A percentile compares a stretch with the other conserved stretches of the same genome.
phyloP scores from a whole-genome alignment of 1,284 basidiomycete genomes.

The Trichosporon ovoides region DNA sequence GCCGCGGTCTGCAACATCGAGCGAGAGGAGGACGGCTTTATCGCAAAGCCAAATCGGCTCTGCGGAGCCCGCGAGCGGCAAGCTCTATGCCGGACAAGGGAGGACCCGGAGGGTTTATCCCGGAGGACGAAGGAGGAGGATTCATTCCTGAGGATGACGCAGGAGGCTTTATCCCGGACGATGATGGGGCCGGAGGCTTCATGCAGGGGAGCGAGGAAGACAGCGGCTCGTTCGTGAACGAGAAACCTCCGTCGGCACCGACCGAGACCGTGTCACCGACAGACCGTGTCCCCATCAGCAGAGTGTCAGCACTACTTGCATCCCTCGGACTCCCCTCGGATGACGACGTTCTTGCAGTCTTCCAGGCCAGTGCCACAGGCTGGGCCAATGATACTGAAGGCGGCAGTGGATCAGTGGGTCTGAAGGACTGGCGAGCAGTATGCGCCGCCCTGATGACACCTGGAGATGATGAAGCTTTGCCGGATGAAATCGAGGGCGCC shows the following conservation, averaged over 20 bases:
- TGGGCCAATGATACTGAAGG: slow-evolving; percentile 30
- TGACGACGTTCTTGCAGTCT: slow-evolving; percentile 45
- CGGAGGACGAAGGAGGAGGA: slow-evolving; percentile 20
- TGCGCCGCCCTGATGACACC: slow-evolving; percentile 47
- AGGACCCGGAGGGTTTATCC: slow-evolving; percentile 26
- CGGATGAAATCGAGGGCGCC: slow-evolving; percentile 17
- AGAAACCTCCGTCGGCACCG: slow-evolving; percentile 6
- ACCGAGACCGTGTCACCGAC: neutral
- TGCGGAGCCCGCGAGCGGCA: slow-evolving; percentile 7
- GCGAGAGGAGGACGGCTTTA: slow-evolving; percentile 10
- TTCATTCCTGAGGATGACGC: slow-evolving; percentile 23
- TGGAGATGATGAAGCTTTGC: slow-evolving; percentile 18
- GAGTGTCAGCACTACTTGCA: slow-evolving; percentile 33
- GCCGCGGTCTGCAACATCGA: slow-evolving; percentile 25
- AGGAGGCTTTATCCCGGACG: slow-evolving; percentile 23
- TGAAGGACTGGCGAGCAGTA: slow-evolving; percentile 39
- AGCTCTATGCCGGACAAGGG: slow-evolving; percentile 9
- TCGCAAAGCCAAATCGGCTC: neutral
- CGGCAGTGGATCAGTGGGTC: slow-evolving; percentile 22
- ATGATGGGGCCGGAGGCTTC: slow-evolving; percentile 22
- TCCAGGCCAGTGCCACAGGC: slow-evolving; percentile 40
- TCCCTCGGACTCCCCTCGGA: slow-evolving; percentile 42
- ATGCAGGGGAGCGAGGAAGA: slow-evolving; percentile 18
- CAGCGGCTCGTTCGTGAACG: slow-evolving; percentile 26
- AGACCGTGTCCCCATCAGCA: slow-evolving; percentile 30